Conservation (phyloP, 257 asterid species). For the Cynanchum wilfordii region DNA sequence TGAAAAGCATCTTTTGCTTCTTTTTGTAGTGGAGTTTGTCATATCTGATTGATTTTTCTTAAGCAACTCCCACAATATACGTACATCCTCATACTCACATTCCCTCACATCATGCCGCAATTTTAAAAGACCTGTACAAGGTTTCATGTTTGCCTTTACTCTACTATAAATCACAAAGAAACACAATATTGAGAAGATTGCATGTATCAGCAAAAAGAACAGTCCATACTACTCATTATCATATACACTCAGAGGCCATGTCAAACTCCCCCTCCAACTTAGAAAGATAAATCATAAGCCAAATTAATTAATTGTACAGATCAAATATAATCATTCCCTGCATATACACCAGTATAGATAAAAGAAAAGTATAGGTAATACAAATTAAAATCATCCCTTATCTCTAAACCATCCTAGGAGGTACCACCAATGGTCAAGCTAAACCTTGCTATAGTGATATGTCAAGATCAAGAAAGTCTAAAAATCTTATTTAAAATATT, state of each 20-base stretch:
- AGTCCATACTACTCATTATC: not conserved
- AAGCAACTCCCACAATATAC: slow-evolving; percentile 31
- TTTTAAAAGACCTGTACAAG: slow-evolving; percentile 23
- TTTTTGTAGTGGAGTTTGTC: slow-evolving; percentile 4
- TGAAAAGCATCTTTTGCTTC: slow-evolving; percentile 3
- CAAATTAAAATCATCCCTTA: not conserved
- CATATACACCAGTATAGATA: not conserved
- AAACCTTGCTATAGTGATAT: not conserved
- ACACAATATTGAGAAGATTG: not conserved
- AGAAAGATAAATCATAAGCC: not conserved
- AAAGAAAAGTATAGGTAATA: not conserved
- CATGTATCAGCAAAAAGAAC: not conserved
- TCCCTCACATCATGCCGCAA: slow-evolving; percentile 26
- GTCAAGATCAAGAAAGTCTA: not conserved
- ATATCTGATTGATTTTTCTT: slow-evolving; percentile 22
- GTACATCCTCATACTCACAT: slow-evolving; percentile 37
- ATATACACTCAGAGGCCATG: not conserved
- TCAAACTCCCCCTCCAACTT: not conserved
- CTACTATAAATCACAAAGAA: not conserved
- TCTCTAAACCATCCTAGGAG: not conserved
- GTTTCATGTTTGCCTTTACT: not conserved
- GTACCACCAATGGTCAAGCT: not conserved
- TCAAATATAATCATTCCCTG: not conserved
- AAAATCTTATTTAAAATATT: no score
- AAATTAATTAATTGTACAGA: not conserved